phyloP scores from a whole-genome alignment of 352 stramenopile genomes.

The Pseudoperonospora humuli region DNA sequence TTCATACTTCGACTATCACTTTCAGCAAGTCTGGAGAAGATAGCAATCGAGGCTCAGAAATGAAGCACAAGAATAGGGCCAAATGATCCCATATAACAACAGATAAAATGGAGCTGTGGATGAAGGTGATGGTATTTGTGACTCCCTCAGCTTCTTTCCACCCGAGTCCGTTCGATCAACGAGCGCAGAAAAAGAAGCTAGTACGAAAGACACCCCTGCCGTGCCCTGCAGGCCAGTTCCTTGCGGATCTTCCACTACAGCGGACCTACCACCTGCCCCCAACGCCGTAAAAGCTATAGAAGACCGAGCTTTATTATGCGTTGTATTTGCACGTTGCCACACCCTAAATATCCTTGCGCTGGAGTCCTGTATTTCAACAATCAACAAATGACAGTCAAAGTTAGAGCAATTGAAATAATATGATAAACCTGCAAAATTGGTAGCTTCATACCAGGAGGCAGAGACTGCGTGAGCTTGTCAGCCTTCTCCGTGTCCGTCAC shows the following conservation, averaged over 20 bases:
- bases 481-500: conserved; percentile 98
- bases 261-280: conserved; percentile 18
- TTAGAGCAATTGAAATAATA: background rate
- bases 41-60: conserved; percentile 1
- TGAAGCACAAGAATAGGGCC: conserved; percentile 5
- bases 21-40: conserved; percentile 1
- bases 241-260: conserved; percentile 18
- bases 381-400: background rate
- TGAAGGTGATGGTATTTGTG: conserved; percentile 31
- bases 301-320: conserved; percentile 78
- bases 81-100: conserved; percentile 3
- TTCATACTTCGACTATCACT: too few relatives aligned
- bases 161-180: conserved; percentile 5
- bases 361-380: conserved; percentile 48
- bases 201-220: conserved; percentile 20
- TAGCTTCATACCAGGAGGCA: conserved; percentile 88
- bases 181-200: conserved; percentile 6
- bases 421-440: background rate
- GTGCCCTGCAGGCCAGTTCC: conserved; percentile 14
- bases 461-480: conserved; percentile 98
- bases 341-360: conserved; percentile 89
- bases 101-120: conserved; percentile 12
- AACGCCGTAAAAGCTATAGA: conserved; percentile 45
- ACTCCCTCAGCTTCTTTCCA: conserved; percentile 4
- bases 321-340: conserved; percentile 35